phyloP scores from a whole-genome alignment of 2,329 filamentous ascomycete species.

The Fusarium luffae region DNA sequence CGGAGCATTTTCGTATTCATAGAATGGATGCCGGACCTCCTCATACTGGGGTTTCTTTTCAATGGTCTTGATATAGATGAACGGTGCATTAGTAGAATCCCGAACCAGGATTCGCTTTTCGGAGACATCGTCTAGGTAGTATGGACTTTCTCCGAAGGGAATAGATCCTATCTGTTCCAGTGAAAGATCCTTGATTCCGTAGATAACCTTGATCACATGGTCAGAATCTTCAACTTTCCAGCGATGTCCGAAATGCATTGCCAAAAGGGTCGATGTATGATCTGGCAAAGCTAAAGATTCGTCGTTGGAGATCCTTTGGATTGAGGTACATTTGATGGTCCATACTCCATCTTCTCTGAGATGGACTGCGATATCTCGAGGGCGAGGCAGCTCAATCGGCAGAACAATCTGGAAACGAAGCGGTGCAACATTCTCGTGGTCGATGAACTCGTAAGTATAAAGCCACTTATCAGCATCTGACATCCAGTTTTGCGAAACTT shows the following conservation, averaged over 20 bases:
- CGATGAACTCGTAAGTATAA: slow-evolving; percentile 50
- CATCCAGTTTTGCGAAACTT: slow-evolving; percentile 58
- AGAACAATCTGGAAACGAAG: slow-evolving; percentile 58
- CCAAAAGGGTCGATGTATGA: slow-evolving; percentile 59
- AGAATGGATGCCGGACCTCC: slow-evolving; percentile 53
- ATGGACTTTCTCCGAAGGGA: slow-evolving; percentile 40
- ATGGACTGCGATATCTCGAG: slow-evolving; percentile 54
- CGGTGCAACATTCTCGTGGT: slow-evolving; percentile 46
- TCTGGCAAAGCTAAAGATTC: slow-evolving; percentile 47
- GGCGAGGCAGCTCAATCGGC: slow-evolving; percentile 55
- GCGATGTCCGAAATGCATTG: slow-evolving; percentile 61
- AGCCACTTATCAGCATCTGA: slow-evolving; percentile 31
- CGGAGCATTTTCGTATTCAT: slow-evolving; percentile 53
- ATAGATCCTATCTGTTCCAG: slow-evolving; percentile 48
- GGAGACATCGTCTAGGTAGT: slow-evolving; percentile 30
- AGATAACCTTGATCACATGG: slow-evolving; percentile 58
- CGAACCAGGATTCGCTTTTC: slow-evolving; percentile 54
- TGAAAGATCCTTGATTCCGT: slow-evolving; percentile 41
- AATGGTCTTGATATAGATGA: slow-evolving; percentile 56
- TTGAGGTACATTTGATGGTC: slow-evolving; percentile 43
- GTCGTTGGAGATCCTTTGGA: slow-evolving; percentile 29
- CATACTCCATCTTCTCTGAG: slow-evolving; percentile 53
- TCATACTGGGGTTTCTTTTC: slow-evolving; percentile 27
- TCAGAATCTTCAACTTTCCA: slow-evolving; percentile 53
- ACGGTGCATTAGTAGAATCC: slow-evolving; percentile 51